These are phyloP conservation scores for Chaetoceros tenuissimus DNA, from an alignment of 108 stramenopile species.

Conservation along the genomic window DNA sequence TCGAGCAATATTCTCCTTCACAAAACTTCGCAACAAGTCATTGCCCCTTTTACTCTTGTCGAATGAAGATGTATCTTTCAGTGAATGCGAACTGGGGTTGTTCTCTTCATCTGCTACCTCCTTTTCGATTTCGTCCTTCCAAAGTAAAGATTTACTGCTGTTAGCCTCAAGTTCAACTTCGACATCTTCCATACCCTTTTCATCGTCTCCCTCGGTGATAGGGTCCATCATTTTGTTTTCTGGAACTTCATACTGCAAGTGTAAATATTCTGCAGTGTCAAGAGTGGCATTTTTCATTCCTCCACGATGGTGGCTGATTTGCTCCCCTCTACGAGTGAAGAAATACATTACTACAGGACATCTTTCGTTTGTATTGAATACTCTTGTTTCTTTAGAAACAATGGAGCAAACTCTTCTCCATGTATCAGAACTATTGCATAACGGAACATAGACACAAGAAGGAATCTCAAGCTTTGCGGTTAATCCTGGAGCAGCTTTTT, in stretches of 20 bases:
- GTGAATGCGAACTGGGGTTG: no score
- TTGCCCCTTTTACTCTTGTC: slow-evolving; percentile 18
- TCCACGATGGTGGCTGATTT: slow-evolving; percentile 15
- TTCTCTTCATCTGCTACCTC: slow-evolving; percentile 25
- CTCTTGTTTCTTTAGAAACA: slow-evolving; percentile 78
- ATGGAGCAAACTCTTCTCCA: slow-evolving; percentile 72
- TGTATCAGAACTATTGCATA: slow-evolving; percentile 85
- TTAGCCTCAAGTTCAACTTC: slow-evolving; percentile 2
- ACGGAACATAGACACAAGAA: slow-evolving; percentile 82
- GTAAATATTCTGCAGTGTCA: slow-evolving; percentile 93
- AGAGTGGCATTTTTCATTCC: slow-evolving; percentile 57
- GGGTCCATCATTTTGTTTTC: slow-evolving; percentile 16
- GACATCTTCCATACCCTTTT: slow-evolving; percentile 15
- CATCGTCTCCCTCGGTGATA: slow-evolving; percentile 10
- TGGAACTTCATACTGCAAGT: slow-evolving; percentile 65
- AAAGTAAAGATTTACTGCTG: not conserved
- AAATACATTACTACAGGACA: slow-evolving; percentile 94
- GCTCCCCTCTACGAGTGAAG: slow-evolving; percentile 68
- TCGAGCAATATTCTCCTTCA: slow-evolving; percentile 35
- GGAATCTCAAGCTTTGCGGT: slow-evolving; percentile 66
- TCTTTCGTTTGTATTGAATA: slow-evolving; percentile 94
- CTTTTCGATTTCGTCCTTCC: slow-evolving; percentile 10
- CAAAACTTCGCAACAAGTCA: slow-evolving; percentile 28
- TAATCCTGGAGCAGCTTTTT: slow-evolving; percentile 57
- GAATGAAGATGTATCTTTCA: not conserved